Evolutionary conservation across 768 basidiomycete species (phyloP), one percentile per base, ranked within the genome.

Genomic region (Infundibulicybe gibba): DNA sequence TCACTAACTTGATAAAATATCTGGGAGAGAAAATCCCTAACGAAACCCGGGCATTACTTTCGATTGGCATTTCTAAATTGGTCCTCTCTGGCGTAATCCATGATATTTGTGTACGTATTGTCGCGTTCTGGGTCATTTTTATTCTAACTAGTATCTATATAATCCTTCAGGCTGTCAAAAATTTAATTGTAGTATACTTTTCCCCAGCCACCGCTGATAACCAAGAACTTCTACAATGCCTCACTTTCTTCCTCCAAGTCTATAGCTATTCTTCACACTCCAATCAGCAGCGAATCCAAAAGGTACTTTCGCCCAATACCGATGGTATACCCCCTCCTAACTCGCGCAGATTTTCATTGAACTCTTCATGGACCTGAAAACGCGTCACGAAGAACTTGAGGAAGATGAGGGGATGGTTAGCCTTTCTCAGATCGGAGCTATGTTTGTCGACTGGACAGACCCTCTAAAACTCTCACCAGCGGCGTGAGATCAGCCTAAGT

Each of bases 61-160:
- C 83, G 49, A 70, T 88, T 21, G 94, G 94, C 0, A 71, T 91
- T 3, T 75, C 91, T n/a, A 98, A 98, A 65, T 74, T 98, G 19
- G 76, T 92, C 58, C 68, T 94, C 5, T 70, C 83, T 0, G 88
- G 88, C 0, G 81, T 89, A 72, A 71, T 94, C 47, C 71, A 77
- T 1, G 87, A 94, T 49, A 76, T 84, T 21, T 68, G 75, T 43
- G 94, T 90, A 54, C 38, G 81, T 56, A 3, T 19, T 21, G 12
- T 43, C 51, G 15, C n/a, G 32, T 9, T 20, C n/a, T 12, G 40
- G 31, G 5, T 11, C 33, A 14, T 13, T 15, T 33, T 17, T 34
- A 81, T 76, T 69, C 80, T 3, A 59, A 81, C 16, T 65, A 73
- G 51, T 65, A 71, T 40, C 69, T 81, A 6, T 72, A n/a, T n/a